Conservation (phyloP, 305 asterid species). For the Rubia occidens region DNA sequence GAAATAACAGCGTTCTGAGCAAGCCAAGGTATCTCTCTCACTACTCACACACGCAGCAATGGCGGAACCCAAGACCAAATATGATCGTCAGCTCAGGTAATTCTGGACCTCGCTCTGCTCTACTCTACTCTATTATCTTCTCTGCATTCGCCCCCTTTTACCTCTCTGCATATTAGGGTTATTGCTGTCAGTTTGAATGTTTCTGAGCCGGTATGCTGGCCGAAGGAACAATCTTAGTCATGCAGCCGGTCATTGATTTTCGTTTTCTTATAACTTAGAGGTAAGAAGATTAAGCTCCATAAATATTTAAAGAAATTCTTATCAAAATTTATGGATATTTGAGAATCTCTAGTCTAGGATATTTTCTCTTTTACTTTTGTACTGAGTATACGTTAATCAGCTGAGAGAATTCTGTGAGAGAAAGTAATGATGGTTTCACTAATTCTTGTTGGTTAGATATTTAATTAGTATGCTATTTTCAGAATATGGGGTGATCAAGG, state of each 20-base stretch:
- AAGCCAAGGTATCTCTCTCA: slow-evolving; percentile 3
- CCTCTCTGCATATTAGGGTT: not conserved
- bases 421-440: not conserved
- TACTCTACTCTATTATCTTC: slow-evolving; percentile 6
- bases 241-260: not conserved
- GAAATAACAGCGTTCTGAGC: slow-evolving; percentile 11
- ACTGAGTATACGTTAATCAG: not conserved
- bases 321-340: not conserved
- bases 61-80: slow-evolving; percentile 88
- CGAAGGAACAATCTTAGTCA: not conserved
- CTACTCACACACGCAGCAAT: slow-evolving; percentile 28
- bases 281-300: not conserved
- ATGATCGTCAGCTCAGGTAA: slow-evolving; percentile 98
- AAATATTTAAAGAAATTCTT: not conserved
- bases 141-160: not conserved
- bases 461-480: slow-evolving; percentile 19
- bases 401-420: not conserved
- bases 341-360: not conserved
- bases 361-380: not conserved
- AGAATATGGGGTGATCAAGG: slow-evolving; percentile 99
- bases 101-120: not conserved
- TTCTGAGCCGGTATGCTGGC: slow-evolving; percentile 1
- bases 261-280: not conserved
- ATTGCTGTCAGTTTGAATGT: not conserved
- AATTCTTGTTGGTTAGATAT: not conserved